A percentile compares a stretch with the other conserved stretches of the same genome.
Conservation (phyloP, 306 rosid genomes). For the Dalbergia cochinchinensis region DNA sequence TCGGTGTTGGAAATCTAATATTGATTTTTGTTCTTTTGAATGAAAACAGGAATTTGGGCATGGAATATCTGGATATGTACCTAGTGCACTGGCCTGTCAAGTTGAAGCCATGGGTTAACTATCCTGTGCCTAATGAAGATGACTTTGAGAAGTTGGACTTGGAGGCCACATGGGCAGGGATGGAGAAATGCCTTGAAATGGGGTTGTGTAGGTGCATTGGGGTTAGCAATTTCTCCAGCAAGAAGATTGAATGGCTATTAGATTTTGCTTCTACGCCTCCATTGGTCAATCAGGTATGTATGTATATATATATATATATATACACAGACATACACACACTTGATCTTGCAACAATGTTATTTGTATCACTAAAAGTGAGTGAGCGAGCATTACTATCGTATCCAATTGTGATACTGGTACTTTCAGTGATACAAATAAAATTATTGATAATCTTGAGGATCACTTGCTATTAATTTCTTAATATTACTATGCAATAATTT, state of each 20-base stretch:
- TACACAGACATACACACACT: no score
- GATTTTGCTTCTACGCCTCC: conserved; percentile 76
- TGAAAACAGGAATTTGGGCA: conserved; percentile 65
- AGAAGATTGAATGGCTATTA: conserved; percentile 62
- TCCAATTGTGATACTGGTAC: no score
- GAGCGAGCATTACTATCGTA: no score
- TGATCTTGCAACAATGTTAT: no score
- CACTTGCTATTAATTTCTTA: not conserved
- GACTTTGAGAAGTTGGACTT: conserved; percentile 79
- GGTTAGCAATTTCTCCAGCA: conserved; percentile 89
- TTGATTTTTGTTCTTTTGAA: conserved; percentile 21
- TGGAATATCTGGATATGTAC: conserved; percentile 91
- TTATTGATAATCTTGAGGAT: not conserved
- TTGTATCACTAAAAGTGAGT: no score
- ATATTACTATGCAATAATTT: not conserved
- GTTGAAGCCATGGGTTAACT: conserved; percentile 81
- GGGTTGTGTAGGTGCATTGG: conserved; percentile 87
- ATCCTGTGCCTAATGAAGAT: conserved; percentile 77
- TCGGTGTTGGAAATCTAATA: conserved; percentile 15
- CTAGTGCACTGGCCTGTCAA: conserved; percentile 95
- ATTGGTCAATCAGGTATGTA: conserved; percentile 78
- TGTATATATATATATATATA: not conserved
- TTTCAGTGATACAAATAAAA: no score
- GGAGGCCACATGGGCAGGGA: conserved; percentile 79
- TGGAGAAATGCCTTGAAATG: conserved; percentile 84